phyloP scores from a whole-genome alignment of 371 early-diverging fungal species.

The Mortierella sp. region DNA sequence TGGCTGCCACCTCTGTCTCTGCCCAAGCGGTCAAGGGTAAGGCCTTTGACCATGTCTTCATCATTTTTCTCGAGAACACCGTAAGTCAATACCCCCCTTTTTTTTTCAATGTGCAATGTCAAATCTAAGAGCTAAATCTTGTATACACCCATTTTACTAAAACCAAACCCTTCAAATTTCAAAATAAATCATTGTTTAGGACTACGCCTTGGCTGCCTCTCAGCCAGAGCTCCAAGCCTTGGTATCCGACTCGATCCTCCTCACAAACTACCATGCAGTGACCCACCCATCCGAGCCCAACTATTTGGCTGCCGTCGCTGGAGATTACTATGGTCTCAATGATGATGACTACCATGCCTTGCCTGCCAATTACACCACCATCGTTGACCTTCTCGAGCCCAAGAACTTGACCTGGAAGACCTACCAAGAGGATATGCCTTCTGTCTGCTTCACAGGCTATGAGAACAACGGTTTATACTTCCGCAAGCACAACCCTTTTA shows the following conservation, averaged over 20 bases:
- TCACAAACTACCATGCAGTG: conserved; percentile 53
- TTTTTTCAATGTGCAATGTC: background rate
- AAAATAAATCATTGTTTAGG: background rate
- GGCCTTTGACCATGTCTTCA: conserved; percentile 59
- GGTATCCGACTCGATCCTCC: conserved; percentile 19
- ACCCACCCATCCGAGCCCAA: conserved; percentile 62
- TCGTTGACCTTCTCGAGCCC: conserved; percentile 74
- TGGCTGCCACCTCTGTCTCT: conserved; percentile 61
- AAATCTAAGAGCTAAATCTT: too few species aligned
- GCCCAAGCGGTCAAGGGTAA: conserved; percentile 58
- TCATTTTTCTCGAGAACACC: conserved; percentile 49
- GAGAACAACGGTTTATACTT: conserved; percentile 51
- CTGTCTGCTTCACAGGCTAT: conserved; percentile 56
- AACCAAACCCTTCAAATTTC: background rate
- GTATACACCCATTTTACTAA: too few species aligned
- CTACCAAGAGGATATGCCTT: conserved; percentile 70
- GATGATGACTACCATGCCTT: conserved; percentile 59
- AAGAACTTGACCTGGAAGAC: conserved; percentile 74
- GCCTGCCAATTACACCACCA: conserved; percentile 46
- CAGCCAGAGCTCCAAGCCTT: conserved; percentile 14
- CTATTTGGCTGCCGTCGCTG: conserved; percentile 59
- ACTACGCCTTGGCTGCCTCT: conserved; percentile 27
- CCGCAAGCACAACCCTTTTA: conserved; percentile 62
- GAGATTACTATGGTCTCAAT: conserved; percentile 60
- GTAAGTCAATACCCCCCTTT: conserved; percentile 11